phyloP scores from a whole-genome alignment of 257 asterid species.

The Petunia secreta region DNA sequence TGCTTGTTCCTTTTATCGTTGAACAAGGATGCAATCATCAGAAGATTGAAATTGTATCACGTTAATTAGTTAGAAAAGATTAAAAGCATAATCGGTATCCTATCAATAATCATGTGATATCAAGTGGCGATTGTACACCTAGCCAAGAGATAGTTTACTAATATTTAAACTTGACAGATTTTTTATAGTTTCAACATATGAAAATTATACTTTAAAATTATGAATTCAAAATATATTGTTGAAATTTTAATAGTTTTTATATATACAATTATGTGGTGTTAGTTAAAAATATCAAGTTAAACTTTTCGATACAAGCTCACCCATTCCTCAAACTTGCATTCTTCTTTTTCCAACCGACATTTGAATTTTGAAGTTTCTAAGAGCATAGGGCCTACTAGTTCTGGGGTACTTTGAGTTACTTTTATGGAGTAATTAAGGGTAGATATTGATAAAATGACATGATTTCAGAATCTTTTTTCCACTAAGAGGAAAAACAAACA shows the following conservation, averaged over 20 bases:
- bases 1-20: not conserved
- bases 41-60: not conserved
- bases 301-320: no score
- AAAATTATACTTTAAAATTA: no score
- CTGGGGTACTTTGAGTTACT: constrained; percentile 20
- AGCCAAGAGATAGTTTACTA: no score
- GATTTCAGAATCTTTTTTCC: constrained; percentile 22
- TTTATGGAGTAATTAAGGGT: constrained; percentile 5
- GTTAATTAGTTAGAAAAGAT: not conserved
- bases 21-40: not conserved
- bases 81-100: not conserved
- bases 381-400: not conserved
- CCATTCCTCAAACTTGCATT: not conserved
- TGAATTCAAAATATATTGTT: no score
- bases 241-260: no score
- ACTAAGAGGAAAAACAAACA: not conserved
- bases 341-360: not conserved
- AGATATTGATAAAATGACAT: not conserved
- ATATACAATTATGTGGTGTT: no score
- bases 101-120: not conserved
- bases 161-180: no score
- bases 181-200: no score
- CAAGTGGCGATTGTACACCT: not conserved
- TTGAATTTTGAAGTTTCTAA: not conserved
- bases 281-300: no score